Conservation (phyloP, 345 rosid genomes). For the Laguncularia racemosa region DNA sequence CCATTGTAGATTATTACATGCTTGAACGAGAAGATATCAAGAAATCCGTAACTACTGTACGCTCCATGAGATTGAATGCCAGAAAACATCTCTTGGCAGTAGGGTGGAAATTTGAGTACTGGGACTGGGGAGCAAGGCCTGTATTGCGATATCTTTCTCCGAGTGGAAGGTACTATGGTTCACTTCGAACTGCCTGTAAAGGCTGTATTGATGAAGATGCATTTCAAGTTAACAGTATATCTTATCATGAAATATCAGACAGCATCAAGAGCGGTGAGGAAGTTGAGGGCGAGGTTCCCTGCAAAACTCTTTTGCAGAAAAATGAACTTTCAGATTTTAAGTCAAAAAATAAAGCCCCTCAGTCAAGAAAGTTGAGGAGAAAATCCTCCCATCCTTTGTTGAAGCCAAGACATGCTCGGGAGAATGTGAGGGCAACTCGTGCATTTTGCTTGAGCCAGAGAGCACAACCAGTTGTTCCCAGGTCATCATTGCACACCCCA, state of each 20-base stretch:
- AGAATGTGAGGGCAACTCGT: slow-evolving; percentile 7
- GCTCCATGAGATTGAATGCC: slow-evolving; percentile 21
- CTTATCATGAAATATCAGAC: slow-evolving; percentile 2
- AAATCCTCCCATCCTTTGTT: neutral
- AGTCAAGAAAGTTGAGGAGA: neutral
- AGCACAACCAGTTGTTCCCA: slow-evolving; percentile 29
- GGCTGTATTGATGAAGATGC: slow-evolving; percentile 9
- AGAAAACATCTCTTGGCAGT: slow-evolving; percentile 36
- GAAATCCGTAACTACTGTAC: neutral
- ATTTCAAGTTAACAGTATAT: slow-evolving; percentile 1
- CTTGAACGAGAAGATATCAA: slow-evolving; percentile 1
- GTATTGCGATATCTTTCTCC: slow-evolving; percentile 31
- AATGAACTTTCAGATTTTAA: too few relatives aligned
- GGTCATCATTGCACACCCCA: slow-evolving; percentile 31
- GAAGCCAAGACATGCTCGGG: slow-evolving; percentile 6
- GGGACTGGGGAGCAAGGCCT: slow-evolving; percentile 8
- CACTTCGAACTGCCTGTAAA: slow-evolving; percentile 44
- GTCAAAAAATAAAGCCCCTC: neutral
- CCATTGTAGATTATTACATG: slow-evolving; percentile 28
- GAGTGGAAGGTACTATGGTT: slow-evolving; percentile 21
- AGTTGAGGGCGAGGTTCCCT: slow-evolving; percentile 6
- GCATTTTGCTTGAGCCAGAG: slow-evolving; percentile 43
- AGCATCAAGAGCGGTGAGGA: slow-evolving; percentile 2
- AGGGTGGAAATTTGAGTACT: slow-evolving; percentile 36
- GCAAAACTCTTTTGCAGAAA: slow-evolving; percentile 3